These are phyloP conservation scores for Metarhizium brunneum DNA, from an alignment of 2,329 filamentous ascomycete species.

Conservation along the genomic window DNA sequence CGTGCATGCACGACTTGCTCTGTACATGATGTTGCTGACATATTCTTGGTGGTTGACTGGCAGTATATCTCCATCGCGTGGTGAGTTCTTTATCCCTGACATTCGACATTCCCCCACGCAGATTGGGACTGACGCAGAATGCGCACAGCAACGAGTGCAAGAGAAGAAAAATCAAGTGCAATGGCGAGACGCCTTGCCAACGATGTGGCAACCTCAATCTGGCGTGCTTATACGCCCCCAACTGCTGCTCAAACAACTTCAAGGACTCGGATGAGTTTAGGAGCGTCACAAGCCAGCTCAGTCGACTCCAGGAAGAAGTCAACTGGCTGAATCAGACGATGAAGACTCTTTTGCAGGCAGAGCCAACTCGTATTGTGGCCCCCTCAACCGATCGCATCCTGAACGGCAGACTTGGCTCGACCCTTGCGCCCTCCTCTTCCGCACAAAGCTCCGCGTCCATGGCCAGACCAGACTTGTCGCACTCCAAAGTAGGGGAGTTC, in stretches of 20 bases:
- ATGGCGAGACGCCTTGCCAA: slow-evolving; percentile 58
- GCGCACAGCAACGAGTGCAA: slow-evolving; percentile 60
- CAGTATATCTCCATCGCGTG: slow-evolving; percentile 55
- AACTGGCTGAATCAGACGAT: slow-evolving; percentile 66
- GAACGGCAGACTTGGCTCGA: slow-evolving; percentile 18
- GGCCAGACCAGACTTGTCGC: slow-evolving; percentile 34
- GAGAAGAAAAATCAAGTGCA: slow-evolving; percentile 67
- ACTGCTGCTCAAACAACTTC: slow-evolving; percentile 67
- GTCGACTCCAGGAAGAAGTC: slow-evolving; percentile 74
- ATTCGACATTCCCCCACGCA: background rate
- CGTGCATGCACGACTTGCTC: background rate
- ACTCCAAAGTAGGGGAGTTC: slow-evolving; percentile 55
- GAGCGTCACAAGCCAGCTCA: slow-evolving; percentile 66
- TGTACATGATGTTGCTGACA: background rate
- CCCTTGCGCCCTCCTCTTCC: slow-evolving; percentile 31
- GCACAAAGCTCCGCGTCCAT: slow-evolving; percentile 29
- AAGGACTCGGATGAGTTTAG: slow-evolving; percentile 90
- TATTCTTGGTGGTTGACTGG: slow-evolving; percentile 2
- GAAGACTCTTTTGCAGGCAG: slow-evolving; percentile 50
- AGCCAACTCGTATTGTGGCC: slow-evolving; percentile 32
- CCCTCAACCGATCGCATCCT: slow-evolving; percentile 33
- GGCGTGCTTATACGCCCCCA: slow-evolving; percentile 55
- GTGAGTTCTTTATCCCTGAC: slow-evolving; percentile 26
- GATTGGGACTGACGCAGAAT: background rate
- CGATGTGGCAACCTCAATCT: slow-evolving; percentile 61